These are phyloP conservation scores for Martensiomyces pterosporus DNA, from an alignment of 192 early-diverging fungal species.

Conservation along the genomic window DNA sequence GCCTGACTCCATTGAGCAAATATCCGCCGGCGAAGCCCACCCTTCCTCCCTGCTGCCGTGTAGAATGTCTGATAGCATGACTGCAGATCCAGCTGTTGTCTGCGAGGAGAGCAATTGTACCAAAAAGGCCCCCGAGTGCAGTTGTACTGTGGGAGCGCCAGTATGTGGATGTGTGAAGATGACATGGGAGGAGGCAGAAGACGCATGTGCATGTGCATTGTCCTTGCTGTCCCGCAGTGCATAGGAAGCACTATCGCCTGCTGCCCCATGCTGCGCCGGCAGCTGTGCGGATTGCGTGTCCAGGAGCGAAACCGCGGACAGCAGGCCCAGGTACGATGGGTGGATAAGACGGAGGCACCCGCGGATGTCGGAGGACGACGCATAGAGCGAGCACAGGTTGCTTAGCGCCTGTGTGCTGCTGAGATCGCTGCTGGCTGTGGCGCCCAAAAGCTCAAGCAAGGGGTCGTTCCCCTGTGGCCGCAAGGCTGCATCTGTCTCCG, in stretches of 20 bases:
- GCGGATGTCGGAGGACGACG: constrained; percentile 19
- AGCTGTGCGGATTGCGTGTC: constrained; percentile 5
- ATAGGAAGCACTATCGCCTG: neutral
- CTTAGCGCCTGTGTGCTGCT: no score
- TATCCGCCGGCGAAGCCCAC: constrained; percentile 1
- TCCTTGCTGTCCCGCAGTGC: neutral
- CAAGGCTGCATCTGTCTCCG: no score
- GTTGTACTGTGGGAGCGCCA: constrained; percentile 2
- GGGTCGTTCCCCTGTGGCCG: no score
- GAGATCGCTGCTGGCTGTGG: no score
- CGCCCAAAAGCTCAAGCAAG: no score
- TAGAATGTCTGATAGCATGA: constrained; percentile 16
- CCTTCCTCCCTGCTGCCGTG: no score
- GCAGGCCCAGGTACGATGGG: constrained; percentile 22
- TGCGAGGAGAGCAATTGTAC: constrained; percentile 2
- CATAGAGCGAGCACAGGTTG: constrained; percentile 3
- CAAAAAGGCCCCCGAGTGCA: constrained; percentile 11
- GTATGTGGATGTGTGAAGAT: no score
- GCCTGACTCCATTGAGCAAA: constrained; percentile 5
- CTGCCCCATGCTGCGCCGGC: neutral
- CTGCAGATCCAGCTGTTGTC: constrained; percentile 3
- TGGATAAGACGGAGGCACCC: constrained; percentile 28
- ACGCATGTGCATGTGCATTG: no score
- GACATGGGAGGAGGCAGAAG: no score
- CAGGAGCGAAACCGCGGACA: no score